Percentiles rank a stretch among this genome's conserved stretches.
Conservation (phyloP, 75 land plant genomes). For the Pinus albicaulis region DNA sequence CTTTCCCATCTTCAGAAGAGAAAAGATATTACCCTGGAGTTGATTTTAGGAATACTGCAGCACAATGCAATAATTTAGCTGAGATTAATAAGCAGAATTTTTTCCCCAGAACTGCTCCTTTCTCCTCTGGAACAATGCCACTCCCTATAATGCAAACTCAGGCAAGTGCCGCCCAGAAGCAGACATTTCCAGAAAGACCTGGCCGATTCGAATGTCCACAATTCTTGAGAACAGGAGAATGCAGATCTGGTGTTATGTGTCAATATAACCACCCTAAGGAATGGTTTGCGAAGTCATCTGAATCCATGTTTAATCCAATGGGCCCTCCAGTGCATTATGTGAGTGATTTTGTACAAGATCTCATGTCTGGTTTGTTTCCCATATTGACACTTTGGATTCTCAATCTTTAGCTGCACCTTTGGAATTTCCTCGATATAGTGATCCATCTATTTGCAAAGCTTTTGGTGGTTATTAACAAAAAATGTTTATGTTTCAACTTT, state of each 20-base stretch:
- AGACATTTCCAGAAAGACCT: constrained; percentile 60
- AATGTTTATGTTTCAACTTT: not conserved
- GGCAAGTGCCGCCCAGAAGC: too few relatives aligned
- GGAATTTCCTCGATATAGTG: not conserved
- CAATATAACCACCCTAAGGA: constrained; percentile 62
- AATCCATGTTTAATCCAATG: constrained; percentile 34
- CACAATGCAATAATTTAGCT: not conserved
- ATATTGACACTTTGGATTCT: too few relatives aligned
- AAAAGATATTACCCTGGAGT: not conserved
- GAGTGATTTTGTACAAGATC: constrained; percentile 5
- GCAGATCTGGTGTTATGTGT: constrained; percentile 65
- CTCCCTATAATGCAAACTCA: constrained; percentile 11
- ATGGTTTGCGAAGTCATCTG: not conserved
- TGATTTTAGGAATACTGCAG: not conserved
- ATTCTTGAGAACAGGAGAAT: constrained; percentile 73
- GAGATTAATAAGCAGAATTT: not conserved
- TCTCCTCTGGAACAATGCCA: constrained; percentile 16
- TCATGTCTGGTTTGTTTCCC: not conserved
- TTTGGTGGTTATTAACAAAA: not conserved
- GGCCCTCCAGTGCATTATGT: constrained; percentile 62
- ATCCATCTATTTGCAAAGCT: not conserved
- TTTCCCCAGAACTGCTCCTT: not conserved
- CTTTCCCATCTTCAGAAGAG: constrained; percentile 18
- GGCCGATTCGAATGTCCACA: constrained; percentile 64
- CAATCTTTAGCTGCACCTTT: too few relatives aligned